phyloP scores from a whole-genome alignment of 768 basidiomycete species.

The Leccinellum rugosiceps region DNA sequence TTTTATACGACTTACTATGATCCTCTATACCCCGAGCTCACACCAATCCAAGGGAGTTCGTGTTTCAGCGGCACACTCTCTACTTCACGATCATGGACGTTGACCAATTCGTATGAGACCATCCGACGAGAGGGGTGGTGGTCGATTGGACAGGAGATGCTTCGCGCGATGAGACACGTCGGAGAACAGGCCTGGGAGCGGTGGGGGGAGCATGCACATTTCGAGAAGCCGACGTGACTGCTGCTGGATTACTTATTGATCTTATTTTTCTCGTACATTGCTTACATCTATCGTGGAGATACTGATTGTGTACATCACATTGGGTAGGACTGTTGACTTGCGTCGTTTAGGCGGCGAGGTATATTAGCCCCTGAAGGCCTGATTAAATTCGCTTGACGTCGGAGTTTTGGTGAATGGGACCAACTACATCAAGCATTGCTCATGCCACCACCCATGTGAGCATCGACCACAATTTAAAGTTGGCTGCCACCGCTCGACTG shows the following conservation, averaged over 20 bases:
- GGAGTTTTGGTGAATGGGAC: background rate
- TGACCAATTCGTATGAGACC: conserved; percentile 35
- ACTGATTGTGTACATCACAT: conserved; percentile 15
- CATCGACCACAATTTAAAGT: background rate
- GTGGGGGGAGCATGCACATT: conserved; percentile 34
- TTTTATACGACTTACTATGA: conserved; percentile 79
- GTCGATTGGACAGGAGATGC: conserved; percentile 36
- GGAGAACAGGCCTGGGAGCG: conserved; percentile 42
- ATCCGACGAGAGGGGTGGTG: conserved; percentile 41
- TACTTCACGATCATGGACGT: conserved; percentile 38
- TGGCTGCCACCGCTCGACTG: background rate
- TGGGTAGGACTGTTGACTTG: background rate
- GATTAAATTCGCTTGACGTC: background rate
- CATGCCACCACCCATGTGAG: conserved; percentile 31
- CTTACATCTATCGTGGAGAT: conserved; percentile 10
- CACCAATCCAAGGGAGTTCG: conserved; percentile 41
- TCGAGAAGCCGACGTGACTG: conserved; percentile 31
- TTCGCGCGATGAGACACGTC: conserved; percentile 38
- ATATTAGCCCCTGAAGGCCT: background rate
- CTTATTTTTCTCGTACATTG: conserved; percentile 11
- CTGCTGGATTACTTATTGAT: conserved; percentile 16
- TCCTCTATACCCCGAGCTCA: conserved; percentile 71
- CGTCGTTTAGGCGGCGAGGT: background rate
- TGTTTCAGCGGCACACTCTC: conserved; percentile 31
- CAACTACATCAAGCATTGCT: background rate